Conservation (phyloP, 257 asterid species). For the Solanum peruvianum region DNA sequence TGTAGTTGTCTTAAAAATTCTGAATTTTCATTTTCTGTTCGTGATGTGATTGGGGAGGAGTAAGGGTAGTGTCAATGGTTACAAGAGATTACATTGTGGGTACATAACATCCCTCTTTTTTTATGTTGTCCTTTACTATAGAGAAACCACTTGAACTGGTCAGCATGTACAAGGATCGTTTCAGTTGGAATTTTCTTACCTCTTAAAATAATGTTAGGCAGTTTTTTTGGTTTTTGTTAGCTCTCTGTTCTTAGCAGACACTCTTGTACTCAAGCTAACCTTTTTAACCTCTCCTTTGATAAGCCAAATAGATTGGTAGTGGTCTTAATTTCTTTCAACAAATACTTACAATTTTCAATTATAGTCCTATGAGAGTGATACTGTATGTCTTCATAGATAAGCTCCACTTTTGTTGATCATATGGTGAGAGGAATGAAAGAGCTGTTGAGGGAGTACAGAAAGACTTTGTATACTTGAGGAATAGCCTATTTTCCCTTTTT, state of each 20-base stretch:
- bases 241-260: background rate
- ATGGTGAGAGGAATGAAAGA: background rate
- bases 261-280: background rate
- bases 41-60: background rate
- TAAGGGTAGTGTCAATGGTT: background rate
- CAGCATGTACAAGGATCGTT: background rate
- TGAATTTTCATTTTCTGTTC: background rate
- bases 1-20: background rate
- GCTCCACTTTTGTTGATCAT: background rate
- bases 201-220: background rate
- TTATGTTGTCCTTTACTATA: background rate
- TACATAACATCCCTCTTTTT: background rate
- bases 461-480: background rate
- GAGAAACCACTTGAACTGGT: background rate
- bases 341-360: background rate
- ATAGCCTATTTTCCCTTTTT: background rate
- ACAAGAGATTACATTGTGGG: background rate
- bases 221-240: background rate
- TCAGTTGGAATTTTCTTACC: background rate
- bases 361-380: background rate
- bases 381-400: background rate
- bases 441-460: background rate
- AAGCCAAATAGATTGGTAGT: background rate
- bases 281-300: background rate
- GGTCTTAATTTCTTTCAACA: background rate